Evolutionary conservation across 345 rosid genomes (phyloP).

Genomic region (Ceriops tagal): DNA sequence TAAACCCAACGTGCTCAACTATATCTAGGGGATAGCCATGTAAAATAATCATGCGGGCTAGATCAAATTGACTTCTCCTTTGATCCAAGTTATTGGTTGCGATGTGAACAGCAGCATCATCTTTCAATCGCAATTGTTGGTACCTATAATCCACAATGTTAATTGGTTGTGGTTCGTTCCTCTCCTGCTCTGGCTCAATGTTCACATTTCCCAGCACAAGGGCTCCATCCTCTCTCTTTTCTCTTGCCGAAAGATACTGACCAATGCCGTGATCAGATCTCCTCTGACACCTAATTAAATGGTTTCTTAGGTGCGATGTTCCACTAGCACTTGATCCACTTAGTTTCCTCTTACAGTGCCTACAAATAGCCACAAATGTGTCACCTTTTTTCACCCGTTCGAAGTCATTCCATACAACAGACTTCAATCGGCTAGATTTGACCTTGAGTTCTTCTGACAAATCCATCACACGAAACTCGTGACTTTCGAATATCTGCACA

Average conservation of each 20-base stretch:
- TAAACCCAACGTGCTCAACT: slow-evolving; percentile 81
- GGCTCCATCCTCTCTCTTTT: slow-evolving; percentile 53
- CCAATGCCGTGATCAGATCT: slow-evolving; percentile 35
- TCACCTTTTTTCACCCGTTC: slow-evolving; percentile 76
- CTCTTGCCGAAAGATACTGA: slow-evolving; percentile 35
- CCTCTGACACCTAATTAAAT: slow-evolving; percentile 70
- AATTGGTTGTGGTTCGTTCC: slow-evolving; percentile 50
- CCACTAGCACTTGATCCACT: slow-evolving; percentile 85
- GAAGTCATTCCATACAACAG: slow-evolving; percentile 88
- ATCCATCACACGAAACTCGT: slow-evolving; percentile 51
- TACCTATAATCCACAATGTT: slow-evolving; percentile 48
- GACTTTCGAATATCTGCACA: too few relatives aligned
- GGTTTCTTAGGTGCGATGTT: slow-evolving; percentile 81
- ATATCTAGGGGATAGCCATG: slow-evolving; percentile 67
- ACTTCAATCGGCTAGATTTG: slow-evolving; percentile 68
- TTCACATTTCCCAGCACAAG: slow-evolving; percentile 31
- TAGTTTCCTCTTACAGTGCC: slow-evolving; percentile 73
- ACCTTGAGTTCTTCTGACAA: slow-evolving; percentile 70
- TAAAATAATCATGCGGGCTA: slow-evolving; percentile 72
- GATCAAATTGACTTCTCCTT: slow-evolving; percentile 66
- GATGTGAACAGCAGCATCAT: slow-evolving; percentile 20
- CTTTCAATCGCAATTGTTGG: slow-evolving; percentile 48
- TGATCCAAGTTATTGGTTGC: slow-evolving; percentile 46
- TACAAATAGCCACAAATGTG: slow-evolving; percentile 60
- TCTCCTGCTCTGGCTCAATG: slow-evolving; percentile 41